Evolutionary conservation across 1,284 basidiomycete genomes (phyloP).

Genomic region (Rhodotorula sp.): DNA sequence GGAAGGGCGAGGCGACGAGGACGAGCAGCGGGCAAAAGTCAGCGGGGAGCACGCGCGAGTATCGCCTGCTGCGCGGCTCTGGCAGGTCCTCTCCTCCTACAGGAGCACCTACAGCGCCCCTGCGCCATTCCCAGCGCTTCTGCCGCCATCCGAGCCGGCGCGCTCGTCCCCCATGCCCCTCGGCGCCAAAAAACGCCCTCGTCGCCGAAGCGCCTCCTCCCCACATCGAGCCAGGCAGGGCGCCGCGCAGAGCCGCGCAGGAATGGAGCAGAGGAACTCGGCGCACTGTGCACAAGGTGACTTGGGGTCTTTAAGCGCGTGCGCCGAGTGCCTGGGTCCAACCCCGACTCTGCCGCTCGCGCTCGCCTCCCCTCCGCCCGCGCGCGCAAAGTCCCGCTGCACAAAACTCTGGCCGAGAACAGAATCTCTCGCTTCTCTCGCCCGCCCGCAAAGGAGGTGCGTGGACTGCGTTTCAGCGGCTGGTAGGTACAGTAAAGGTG

Average conservation of each 20-base stretch:
- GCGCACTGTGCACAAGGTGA: slow-evolving; percentile 14
- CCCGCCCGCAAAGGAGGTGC: too few species aligned
- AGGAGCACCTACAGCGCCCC: background rate
- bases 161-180: too few species aligned
- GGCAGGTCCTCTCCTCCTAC: too few species aligned
- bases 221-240: background rate
- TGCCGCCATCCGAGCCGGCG: background rate
- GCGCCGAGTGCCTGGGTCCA: slow-evolving; percentile 3
- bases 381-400: too few species aligned
- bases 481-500: too few species aligned
- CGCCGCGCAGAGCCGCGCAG: background rate
- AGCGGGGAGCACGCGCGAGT: background rate
- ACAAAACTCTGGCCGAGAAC: too few species aligned
- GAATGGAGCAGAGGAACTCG: background rate
- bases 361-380: too few species aligned
- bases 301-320: slow-evolving; percentile 2
- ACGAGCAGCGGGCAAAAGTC: slow-evolving; percentile 8
- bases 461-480: too few species aligned
- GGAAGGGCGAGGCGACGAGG: background rate
- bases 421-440: too few species aligned
- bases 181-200: background rate
- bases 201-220: too few species aligned
- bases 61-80: background rate
- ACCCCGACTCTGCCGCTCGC: background rate
- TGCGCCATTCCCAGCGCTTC: background rate